Evolutionary conservation across 495 filamentous ascomycete species (phyloP).

Genomic region (Chaetomium fimeti): DNA sequence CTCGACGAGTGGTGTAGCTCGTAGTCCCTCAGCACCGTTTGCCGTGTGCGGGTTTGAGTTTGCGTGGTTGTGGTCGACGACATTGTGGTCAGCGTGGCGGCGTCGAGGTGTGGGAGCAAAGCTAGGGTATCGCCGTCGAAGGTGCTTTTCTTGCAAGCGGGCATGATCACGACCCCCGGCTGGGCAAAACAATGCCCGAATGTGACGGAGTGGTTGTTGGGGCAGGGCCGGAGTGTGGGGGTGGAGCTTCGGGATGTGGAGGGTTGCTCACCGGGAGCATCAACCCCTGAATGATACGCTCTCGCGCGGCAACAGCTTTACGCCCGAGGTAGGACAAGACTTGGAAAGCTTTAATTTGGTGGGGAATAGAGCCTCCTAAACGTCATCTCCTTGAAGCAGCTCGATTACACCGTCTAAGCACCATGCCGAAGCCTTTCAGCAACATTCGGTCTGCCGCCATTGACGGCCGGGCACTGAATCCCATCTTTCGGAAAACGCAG

Average conservation of each 20-base stretch:
- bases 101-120: neutral
- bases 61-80: slow-evolving; percentile 2
- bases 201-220: neutral
- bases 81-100: neutral
- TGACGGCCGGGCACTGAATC: slow-evolving; percentile 9
- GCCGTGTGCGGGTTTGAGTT: slow-evolving; percentile 8
- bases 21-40: slow-evolving; percentile 5
- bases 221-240: neutral
- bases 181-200: neutral
- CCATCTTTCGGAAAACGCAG: slow-evolving; percentile 19
- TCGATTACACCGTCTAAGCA: neutral
- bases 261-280: neutral
- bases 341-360: slow-evolving; percentile 1
- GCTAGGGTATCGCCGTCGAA: neutral
- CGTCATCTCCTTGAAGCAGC: neutral
- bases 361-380: neutral
- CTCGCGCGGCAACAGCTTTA: neutral
- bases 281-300: neutral
- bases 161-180: neutral
- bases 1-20: slow-evolving; percentile 8
- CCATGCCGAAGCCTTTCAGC: slow-evolving; percentile 9
- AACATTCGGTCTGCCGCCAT: slow-evolving; percentile 14
- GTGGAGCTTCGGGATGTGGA: slow-evolving; percentile 6
- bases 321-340: neutral
- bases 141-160: neutral